phyloP scores from a whole-genome alignment of 176 grass and related monocot genomes.

The Aegilops speltoides region DNA sequence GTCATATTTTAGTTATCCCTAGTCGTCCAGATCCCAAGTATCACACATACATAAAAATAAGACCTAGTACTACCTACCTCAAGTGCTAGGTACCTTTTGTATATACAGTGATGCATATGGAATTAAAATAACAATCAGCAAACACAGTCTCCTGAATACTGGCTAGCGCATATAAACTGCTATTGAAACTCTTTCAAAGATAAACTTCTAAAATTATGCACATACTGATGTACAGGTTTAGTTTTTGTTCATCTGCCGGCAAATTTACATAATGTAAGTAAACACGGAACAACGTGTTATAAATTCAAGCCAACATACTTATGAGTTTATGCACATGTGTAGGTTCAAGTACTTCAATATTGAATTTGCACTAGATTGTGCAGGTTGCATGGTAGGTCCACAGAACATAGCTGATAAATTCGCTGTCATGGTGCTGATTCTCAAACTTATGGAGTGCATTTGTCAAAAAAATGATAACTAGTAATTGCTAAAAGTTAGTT shows the following conservation, averaged over 20 bases:
- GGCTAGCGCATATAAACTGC: background rate
- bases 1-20: background rate
- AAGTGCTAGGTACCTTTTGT: background rate
- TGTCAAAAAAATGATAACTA: background rate
- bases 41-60: background rate
- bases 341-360: background rate
- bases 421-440: background rate
- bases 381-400: background rate
- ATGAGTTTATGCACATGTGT: background rate
- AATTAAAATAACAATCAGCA: background rate
- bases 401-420: conserved; percentile 13
- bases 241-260: background rate
- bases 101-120: background rate
- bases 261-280: background rate
- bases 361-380: background rate
- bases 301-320: background rate
- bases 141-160: conserved; percentile 3
- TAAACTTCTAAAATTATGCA: background rate
- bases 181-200: background rate
- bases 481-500: background rate
- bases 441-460: background rate
- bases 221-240: background rate
- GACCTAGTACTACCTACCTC: background rate
- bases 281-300: background rate
- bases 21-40: background rate